Percentiles rank a stretch among this genome's conserved stretches.
These are phyloP conservation scores for Exserohilum turcica DNA, from an alignment of 2,329 filamentous ascomycete genomes.

Conservation along the genomic window DNA sequence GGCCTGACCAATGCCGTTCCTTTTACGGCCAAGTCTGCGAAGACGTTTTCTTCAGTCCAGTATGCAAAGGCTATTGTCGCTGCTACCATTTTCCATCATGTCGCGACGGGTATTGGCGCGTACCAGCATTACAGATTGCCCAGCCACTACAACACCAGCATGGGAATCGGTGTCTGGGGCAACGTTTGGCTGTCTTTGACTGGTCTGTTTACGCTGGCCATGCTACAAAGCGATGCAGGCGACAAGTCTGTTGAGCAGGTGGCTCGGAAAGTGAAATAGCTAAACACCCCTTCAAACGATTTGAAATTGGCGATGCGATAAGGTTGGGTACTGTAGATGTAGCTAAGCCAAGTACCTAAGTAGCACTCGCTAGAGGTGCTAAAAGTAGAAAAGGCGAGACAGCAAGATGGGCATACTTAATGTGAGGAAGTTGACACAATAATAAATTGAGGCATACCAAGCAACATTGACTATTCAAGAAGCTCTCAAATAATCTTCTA, in stretches of 20 bases:
- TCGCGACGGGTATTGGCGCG: slow-evolving; percentile 29
- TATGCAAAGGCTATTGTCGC: slow-evolving; percentile 31
- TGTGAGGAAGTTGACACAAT: not conserved
- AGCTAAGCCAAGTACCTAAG: too few relatives aligned
- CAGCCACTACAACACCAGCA: slow-evolving; percentile 31
- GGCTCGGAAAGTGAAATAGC: slow-evolving; percentile 19
- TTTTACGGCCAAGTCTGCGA: slow-evolving; percentile 9
- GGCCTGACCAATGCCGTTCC: slow-evolving; percentile 30
- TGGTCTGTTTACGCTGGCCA: slow-evolving; percentile 20
- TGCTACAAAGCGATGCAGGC: slow-evolving; percentile 16
- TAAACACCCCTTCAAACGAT: not conserved
- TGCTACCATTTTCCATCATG: slow-evolving; percentile 31
- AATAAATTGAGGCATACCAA: not conserved
- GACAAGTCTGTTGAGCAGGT: slow-evolving; percentile 15
- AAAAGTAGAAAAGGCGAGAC: too few relatives aligned
- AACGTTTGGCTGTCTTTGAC: slow-evolving; percentile 33
- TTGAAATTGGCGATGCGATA: not conserved
- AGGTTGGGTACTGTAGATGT: too few relatives aligned
- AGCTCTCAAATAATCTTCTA: not conserved
- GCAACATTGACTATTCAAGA: too few relatives aligned
- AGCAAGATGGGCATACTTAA: too few relatives aligned
- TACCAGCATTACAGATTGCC: slow-evolving; percentile 34
- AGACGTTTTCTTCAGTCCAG: slow-evolving; percentile 7
- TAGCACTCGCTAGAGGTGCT: too few relatives aligned
- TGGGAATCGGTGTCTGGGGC: slow-evolving; percentile 33